phyloP scores from a whole-genome alignment of 192 early-diverging fungal genomes.

The Obelidium mucronatum region DNA sequence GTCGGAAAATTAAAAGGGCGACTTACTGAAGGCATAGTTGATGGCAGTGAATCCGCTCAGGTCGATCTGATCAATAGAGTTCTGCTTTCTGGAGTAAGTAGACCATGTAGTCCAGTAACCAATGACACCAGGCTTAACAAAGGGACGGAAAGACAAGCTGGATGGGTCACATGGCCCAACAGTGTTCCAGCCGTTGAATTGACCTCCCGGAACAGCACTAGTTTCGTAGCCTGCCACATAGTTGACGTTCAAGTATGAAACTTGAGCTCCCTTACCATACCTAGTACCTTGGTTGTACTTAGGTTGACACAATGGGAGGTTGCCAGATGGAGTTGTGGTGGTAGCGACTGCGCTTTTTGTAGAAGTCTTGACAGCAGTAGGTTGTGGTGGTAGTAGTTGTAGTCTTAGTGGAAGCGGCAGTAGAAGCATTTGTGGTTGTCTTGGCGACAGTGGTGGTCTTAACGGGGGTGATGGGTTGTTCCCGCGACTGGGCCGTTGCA shows the following conservation, averaged over 20 bases:
- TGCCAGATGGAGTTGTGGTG: neutral
- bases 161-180: neutral
- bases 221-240: slow-evolving; percentile 18
- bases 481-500: too few species aligned
- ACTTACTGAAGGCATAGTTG: slow-evolving; percentile 22
- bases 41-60: slow-evolving; percentile 7
- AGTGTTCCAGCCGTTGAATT: neutral
- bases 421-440: neutral
- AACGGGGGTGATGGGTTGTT: too few species aligned
- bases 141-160: neutral
- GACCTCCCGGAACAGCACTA: slow-evolving; percentile 12
- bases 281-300: neutral
- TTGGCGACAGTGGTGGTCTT: slow-evolving; percentile 3
- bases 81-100: slow-evolving; percentile 3
- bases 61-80: neutral
- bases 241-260: slow-evolving; percentile 30
- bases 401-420: neutral
- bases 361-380: neutral
- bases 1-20: neutral
- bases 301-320: neutral
- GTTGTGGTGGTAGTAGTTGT: neutral
- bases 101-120: slow-evolving; percentile 30
- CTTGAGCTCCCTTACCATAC: neutral
- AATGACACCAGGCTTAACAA: slow-evolving; percentile 19
- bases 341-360: neutral